A percentile compares a stretch with the other conserved stretches of the same genome.
Conservation (phyloP, 371 early-diverging fungal genomes). For the Saksenaea oblongispora region DNA sequence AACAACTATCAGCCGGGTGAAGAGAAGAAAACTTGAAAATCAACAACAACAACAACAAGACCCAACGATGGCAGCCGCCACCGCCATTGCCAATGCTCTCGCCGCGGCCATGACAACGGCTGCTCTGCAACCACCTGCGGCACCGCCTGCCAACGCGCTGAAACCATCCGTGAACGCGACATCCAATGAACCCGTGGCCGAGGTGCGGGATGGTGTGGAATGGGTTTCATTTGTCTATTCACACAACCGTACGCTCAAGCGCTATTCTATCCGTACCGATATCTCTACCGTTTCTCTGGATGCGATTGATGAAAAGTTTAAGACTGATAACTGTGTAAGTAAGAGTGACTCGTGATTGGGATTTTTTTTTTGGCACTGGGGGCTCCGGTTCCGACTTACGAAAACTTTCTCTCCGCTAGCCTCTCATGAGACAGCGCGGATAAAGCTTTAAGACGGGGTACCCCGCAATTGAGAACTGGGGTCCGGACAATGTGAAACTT, state of each 20-base stretch:
- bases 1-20: conserved; percentile 37
- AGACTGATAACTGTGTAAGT: conserved; percentile 77
- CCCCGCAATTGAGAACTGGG: conserved; percentile 5
- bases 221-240: conserved; percentile 75
- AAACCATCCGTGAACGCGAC: conserved; percentile 14
- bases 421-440: conserved; percentile 7
- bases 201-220: conserved; percentile 61
- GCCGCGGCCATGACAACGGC: conserved; percentile 38
- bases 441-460: conserved; percentile 6
- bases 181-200: conserved; percentile 44
- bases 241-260: conserved; percentile 60
- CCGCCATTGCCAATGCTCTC: conserved; percentile 34
- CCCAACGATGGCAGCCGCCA: conserved; percentile 11
- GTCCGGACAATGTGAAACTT: not conserved
- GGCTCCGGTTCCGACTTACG: not conserved
- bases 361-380: not conserved
- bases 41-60: conserved; percentile 14
- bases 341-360: conserved; percentile 7
- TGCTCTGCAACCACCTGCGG: conserved; percentile 15
- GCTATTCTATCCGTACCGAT: conserved; percentile 81
- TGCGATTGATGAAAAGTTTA: conserved; percentile 72
- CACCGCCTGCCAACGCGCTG: conserved; percentile 1
- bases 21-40: conserved; percentile 40
- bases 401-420: not conserved
- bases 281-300: conserved; percentile 64